Conservation (phyloP, 305 asterid genomes). For the Fraxinus floribunda region DNA sequence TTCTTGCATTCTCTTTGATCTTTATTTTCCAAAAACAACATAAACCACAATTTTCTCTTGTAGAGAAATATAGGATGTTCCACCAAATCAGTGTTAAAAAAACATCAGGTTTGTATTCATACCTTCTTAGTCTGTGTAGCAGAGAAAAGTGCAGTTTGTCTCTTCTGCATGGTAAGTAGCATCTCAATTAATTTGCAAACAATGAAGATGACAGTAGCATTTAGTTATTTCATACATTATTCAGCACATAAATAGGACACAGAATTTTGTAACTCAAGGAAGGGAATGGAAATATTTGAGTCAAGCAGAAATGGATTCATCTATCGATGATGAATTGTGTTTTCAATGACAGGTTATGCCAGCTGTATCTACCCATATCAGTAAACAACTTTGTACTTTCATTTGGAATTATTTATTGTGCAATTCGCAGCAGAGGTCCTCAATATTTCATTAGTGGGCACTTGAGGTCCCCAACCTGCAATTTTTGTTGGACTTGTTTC, state of each 20-base stretch:
- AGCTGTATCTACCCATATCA: background rate
- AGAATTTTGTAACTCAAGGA: background rate
- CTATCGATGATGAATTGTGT: background rate
- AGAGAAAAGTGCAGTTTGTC: slow-evolving; percentile 97
- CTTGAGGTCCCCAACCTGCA: background rate
- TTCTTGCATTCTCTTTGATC: background rate
- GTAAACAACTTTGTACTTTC: background rate
- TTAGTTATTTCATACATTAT: background rate
- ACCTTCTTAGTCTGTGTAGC: slow-evolving; percentile 98
- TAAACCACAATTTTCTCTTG: background rate
- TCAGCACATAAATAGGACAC: background rate
- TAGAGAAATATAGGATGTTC: background rate
- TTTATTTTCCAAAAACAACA: background rate
- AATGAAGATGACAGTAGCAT: background rate
- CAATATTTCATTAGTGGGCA: background rate
- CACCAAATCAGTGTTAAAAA: background rate
- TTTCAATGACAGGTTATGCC: background rate
- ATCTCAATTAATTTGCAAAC: slow-evolving; percentile 27
- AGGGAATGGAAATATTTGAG: background rate
- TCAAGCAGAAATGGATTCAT: background rate
- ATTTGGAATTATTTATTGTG: background rate
- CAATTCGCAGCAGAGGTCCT: background rate
- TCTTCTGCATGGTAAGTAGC: slow-evolving; percentile 47
- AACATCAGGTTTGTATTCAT: slow-evolving; percentile 1
- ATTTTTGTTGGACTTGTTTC: background rate